A percentile compares a stretch with the other conserved stretches of the same genome.
These are phyloP conservation scores for Moricandia arvensis DNA, from an alignment of 345 rosid genomes.

Conservation along the genomic window DNA sequence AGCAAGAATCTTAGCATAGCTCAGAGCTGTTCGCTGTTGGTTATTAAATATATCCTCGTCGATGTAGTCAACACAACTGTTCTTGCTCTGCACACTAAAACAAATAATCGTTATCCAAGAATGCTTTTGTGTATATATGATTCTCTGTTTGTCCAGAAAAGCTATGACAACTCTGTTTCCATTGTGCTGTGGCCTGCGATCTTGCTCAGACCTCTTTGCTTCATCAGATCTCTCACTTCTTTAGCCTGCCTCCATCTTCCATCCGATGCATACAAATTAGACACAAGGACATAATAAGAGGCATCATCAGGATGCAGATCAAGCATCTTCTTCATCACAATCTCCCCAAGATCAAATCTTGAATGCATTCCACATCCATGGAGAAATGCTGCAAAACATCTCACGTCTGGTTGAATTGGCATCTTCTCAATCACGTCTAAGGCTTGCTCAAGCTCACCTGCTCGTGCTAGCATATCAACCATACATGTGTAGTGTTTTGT, in stretches of 20 bases:
- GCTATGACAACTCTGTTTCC: slow-evolving; percentile 42
- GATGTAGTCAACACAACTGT: slow-evolving; percentile 4
- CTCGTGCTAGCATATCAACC: slow-evolving; percentile 83
- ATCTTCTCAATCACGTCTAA: slow-evolving; percentile 60
- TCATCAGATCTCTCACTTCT: slow-evolving; percentile 69
- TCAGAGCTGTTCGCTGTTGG: background rate
- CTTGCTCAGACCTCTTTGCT: slow-evolving; percentile 57
- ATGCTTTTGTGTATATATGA: slow-evolving; percentile 21
- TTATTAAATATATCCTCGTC: slow-evolving; percentile 9
- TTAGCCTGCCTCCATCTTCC: slow-evolving; percentile 79
- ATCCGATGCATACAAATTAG: slow-evolving; percentile 77
- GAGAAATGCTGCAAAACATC: slow-evolving; percentile 73
- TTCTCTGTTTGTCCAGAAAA: background rate
- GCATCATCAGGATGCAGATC: slow-evolving; percentile 64
- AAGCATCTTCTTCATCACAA: slow-evolving; percentile 61
- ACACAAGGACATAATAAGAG: slow-evolving; percentile 73
- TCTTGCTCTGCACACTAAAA: slow-evolving; percentile 21
- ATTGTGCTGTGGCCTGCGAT: slow-evolving; percentile 53
- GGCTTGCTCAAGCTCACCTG: slow-evolving; percentile 86
- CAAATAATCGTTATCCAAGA: slow-evolving; percentile 18
- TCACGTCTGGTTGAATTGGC: slow-evolving; percentile 64
- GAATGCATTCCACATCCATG: slow-evolving; percentile 87
- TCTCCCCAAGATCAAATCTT: slow-evolving; percentile 80
- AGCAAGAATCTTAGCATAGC: slow-evolving; percentile 4
- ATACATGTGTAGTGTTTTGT: slow-evolving; percentile 76